Percentiles rank a stretch among this genome's conserved stretches.
These are phyloP conservation scores for Eutypella sp. DNA, from an alignment of 2,329 filamentous ascomycete genomes.

Conservation along the genomic window DNA sequence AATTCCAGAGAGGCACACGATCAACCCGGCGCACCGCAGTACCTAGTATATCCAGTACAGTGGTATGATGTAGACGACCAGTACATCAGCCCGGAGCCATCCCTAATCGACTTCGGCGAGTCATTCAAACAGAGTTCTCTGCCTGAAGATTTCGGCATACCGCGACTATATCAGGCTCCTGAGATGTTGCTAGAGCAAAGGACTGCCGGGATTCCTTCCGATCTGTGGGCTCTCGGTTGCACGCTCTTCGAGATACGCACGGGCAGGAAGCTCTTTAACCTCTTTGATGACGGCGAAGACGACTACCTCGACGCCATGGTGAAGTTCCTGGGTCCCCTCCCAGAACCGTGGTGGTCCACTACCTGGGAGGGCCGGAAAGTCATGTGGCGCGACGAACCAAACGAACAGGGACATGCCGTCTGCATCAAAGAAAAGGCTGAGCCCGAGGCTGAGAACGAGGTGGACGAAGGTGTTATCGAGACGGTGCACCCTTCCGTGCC, in stretches of 20 bases:
- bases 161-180: conserved; percentile 23
- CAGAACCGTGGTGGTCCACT: conserved; percentile 24
- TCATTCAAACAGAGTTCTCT: conserved; percentile 11
- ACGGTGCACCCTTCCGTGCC: not conserved
- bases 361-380: conserved; percentile 20
- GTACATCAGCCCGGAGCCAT: conserved; percentile 3
- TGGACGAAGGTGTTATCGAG: too few relatives aligned
- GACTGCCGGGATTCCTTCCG: conserved; percentile 14
- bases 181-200: conserved; percentile 22
- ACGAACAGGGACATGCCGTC: conserved; percentile 5
- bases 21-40: conserved; percentile 13
- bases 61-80: conserved; percentile 8
- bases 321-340: conserved; percentile 25
- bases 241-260: conserved; percentile 29
- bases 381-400: conserved; percentile 18
- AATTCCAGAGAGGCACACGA: conserved; percentile 7
- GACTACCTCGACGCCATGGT: conserved; percentile 24
- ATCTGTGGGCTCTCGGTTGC: conserved; percentile 31
- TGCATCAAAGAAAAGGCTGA: not conserved
- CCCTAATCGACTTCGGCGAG: conserved; percentile 19
- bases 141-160: conserved; percentile 20
- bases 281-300: conserved; percentile 23
- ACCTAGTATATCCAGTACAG: conserved; percentile 17
- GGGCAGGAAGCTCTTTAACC: conserved; percentile 23
- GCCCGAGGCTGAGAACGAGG: not conserved